Conservation (phyloP, 202 grass and related monocot species). For the Digitaria exilis region DNA sequence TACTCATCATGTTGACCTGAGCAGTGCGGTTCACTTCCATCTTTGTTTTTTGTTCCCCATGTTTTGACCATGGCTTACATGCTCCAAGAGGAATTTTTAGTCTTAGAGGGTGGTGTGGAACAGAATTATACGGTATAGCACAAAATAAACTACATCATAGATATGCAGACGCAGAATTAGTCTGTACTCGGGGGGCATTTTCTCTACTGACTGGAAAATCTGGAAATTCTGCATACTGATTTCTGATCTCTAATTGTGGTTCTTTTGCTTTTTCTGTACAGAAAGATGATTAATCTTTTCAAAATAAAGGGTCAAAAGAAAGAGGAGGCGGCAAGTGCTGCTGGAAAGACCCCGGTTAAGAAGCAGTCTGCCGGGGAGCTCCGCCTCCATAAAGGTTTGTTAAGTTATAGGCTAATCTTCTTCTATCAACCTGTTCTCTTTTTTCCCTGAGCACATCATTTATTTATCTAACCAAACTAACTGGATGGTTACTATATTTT, state of each 20-base stretch:
- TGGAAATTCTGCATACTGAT: neutral
- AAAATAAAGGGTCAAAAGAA: slow-evolving; percentile 89
- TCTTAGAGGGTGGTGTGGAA: neutral
- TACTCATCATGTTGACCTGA: neutral
- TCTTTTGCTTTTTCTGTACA: slow-evolving; percentile 17
- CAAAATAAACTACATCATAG: neutral
- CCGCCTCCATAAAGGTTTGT: slow-evolving; percentile 76
- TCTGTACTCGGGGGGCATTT: neutral
- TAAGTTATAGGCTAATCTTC: neutral
- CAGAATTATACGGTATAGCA: neutral
- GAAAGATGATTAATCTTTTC: slow-evolving; percentile 84
- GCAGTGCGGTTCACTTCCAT: neutral
- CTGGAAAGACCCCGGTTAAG: slow-evolving; percentile 65
- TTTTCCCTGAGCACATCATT: neutral
- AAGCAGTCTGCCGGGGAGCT: slow-evolving; percentile 87
- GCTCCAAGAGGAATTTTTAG: neutral
- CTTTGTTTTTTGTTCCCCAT: too few relatives aligned
- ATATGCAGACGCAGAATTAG: neutral
- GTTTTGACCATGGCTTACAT: neutral
- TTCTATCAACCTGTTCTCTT: neutral
- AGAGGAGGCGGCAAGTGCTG: slow-evolving; percentile 72
- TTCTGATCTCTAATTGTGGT: slow-evolving; percentile 16
- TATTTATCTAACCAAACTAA: neutral
- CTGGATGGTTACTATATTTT: neutral
- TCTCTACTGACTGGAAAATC: neutral